These are phyloP conservation scores for Colletotrichum sojae DNA, from an alignment of 2,329 filamentous ascomycete genomes.

Conservation along the genomic window DNA sequence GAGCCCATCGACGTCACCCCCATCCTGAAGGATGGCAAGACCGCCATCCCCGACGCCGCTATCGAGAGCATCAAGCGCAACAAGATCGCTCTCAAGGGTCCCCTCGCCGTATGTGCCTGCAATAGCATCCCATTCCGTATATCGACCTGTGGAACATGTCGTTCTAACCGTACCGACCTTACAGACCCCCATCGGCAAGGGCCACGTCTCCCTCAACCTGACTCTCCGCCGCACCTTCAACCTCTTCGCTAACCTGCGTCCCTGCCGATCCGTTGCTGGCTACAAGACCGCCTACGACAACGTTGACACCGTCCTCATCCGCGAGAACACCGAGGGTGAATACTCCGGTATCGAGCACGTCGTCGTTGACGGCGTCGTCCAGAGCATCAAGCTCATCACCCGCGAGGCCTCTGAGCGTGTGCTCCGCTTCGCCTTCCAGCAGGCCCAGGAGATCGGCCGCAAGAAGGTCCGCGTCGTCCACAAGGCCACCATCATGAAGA, in stretches of 20 bases:
- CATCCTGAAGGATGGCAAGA: constrained; percentile 93
- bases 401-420: constrained; percentile 95
- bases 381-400: constrained; percentile 99
- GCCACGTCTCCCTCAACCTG: constrained; percentile 98
- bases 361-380: constrained; percentile 96
- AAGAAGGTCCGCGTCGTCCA: constrained; percentile 98
- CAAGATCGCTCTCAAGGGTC: constrained; percentile 98
- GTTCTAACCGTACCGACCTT: neutral
- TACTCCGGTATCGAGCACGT: constrained; percentile 99
- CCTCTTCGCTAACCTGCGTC: constrained; percentile 98
- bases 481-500: constrained; percentile 99
- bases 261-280: constrained; percentile 95
- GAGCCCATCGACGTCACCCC: constrained; percentile 97
- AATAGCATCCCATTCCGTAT: no score
- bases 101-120: constrained; percentile 81
- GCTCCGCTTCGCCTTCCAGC: constrained; percentile 97
- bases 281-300: constrained; percentile 99
- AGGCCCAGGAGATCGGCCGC: constrained; percentile 92
- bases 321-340: constrained; percentile 99
- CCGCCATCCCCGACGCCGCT: constrained; percentile 91
- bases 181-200: constrained; percentile 79
- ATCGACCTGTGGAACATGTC: no score
- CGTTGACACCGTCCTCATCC: constrained; percentile 97
- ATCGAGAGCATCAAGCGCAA: constrained; percentile 96
- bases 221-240: constrained; percentile 99